Evolutionary conservation across 1,139 yeast genomes (phyloP), one percentile per base, ranked within the genome.

Genomic region (Pneumocystis carinii): DNA sequence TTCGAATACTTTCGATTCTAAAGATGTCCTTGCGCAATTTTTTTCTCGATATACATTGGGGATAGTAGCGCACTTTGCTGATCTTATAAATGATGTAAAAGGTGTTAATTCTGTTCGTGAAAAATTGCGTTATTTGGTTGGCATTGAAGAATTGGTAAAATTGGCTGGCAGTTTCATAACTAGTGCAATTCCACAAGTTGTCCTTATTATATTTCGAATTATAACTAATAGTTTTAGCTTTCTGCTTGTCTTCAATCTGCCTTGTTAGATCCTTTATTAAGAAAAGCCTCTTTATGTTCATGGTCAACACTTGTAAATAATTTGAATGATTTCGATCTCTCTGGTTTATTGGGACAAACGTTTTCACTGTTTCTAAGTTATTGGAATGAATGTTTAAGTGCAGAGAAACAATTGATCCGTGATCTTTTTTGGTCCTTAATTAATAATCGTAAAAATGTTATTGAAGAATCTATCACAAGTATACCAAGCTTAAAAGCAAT

Each of bases 221-320:
- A 29, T 57, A 12, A 12, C 37, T 37, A 37, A 37, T 39, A 57
- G 29, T 19, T n/a, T 56, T 39, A 92, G 71, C 81, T 94, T 4
- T 85, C 90, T 65, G 86, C 95, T 0, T 87, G 95, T 69, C 75
- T 94, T 24, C 97, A 90, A 70, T 83, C 92, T 0, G 86, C 94
- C 0, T 74, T 90, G 39, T 90, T 85, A 56, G 80, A 80, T 29
- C 75, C 79, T 0, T 83, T 82, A 38, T 79, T 90, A 35, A 85
- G 86, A 66, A 76, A 76, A 24, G 80, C 81, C 48, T 83, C 94
- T 0, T 75, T 92, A 63, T 76, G 78, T 59, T 86, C 95, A 64
- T 86, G 96, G 86, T 77, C 76, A 69, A 77, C 74, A 32, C 77
- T 86, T 65, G 82, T 82, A 29, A 76, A 77, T 27, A 78, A 76